These are phyloP conservation scores for Penicillium ochrochloron DNA, from an alignment of 495 filamentous ascomycete species.

Conservation along the genomic window DNA sequence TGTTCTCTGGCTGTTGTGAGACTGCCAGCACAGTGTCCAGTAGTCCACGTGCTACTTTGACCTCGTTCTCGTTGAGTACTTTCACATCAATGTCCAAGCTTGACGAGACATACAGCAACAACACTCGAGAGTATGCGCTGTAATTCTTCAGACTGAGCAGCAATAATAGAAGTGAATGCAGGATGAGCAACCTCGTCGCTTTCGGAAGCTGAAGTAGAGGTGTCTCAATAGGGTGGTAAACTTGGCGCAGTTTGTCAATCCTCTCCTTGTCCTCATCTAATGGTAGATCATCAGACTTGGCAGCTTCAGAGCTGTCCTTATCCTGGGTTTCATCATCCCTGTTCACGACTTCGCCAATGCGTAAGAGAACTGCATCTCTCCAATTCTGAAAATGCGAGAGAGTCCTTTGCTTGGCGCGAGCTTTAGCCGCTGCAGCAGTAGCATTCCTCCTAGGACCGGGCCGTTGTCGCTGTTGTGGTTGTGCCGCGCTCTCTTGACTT, in stretches of 20 bases:
- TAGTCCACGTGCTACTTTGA: constrained; percentile 72
- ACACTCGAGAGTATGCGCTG: constrained; percentile 71
- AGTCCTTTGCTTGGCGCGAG: constrained; percentile 40
- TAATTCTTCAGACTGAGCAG: constrained; percentile 84
- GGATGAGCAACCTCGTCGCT: constrained; percentile 50
- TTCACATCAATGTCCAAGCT: constrained; percentile 68
- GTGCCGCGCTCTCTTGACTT: constrained; percentile 9
- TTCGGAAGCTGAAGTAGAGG: constrained; percentile 47
- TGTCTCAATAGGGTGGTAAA: constrained; percentile 53
- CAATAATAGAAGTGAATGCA: constrained; percentile 70
- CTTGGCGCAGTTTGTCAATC: constrained; percentile 40
- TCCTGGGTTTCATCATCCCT: constrained; percentile 49
- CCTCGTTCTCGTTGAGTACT: constrained; percentile 71
- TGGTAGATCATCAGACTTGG: constrained; percentile 27
- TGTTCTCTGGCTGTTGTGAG: constrained; percentile 65
- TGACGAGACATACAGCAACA: constrained; percentile 71
- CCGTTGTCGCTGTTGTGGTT: constrained; percentile 8
- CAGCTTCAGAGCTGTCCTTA: constrained; percentile 14
- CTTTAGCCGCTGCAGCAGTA: constrained; percentile 11
- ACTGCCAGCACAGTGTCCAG: constrained; percentile 74
- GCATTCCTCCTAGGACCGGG: neutral
- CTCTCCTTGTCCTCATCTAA: constrained; percentile 34
- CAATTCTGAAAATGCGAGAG: constrained; percentile 67
- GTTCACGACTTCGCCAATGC: constrained; percentile 70
- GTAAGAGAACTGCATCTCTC: constrained; percentile 62